Evolutionary conservation across 257 asterid genomes (phyloP).

Genomic region (Striga asiatica): DNA sequence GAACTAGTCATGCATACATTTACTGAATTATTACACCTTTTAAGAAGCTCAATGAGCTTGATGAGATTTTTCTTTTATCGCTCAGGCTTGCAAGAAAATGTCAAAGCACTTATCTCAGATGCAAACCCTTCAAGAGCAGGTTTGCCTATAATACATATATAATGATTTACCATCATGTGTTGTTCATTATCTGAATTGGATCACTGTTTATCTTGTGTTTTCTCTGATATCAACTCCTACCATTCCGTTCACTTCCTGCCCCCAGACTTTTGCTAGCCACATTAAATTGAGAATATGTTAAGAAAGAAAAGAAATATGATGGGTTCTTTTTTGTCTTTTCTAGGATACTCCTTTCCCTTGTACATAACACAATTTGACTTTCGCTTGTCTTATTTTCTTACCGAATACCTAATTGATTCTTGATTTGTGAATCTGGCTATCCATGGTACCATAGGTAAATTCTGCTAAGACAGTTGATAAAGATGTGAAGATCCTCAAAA

Average conservation of each 20-base stretch:
- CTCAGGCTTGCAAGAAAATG: slow-evolving; percentile 76
- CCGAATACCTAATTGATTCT: too few species aligned
- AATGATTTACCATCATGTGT: slow-evolving; percentile 9
- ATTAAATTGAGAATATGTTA: too few species aligned
- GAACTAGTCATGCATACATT: not conserved
- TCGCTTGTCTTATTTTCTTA: too few species aligned
- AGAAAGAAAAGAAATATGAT: too few species aligned
- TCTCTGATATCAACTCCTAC: too few species aligned
- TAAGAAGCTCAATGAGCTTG: slow-evolving; percentile 3
- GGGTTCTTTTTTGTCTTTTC: too few species aligned
- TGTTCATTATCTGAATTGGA: not conserved
- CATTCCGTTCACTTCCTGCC: too few species aligned
- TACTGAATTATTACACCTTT: not conserved
- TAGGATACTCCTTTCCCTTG: too few species aligned
- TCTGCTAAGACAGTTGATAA: slow-evolving; percentile 65
- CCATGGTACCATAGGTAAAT: slow-evolving; percentile 36
- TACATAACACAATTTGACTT: too few species aligned
- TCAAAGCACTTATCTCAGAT: slow-evolving; percentile 55
- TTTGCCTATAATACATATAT: slow-evolving; percentile 16
- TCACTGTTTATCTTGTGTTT: too few species aligned
- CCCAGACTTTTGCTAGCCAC: too few species aligned
- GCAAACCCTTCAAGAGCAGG: slow-evolving; percentile 87
- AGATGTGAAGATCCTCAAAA: slow-evolving; percentile 62
- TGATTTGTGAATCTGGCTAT: too few species aligned
- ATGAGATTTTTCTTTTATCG: slow-evolving; percentile 8